Evolutionary conservation across 2,329 filamentous ascomycete genomes (phyloP).

Genomic region (Colletotrichum shisoi): DNA sequence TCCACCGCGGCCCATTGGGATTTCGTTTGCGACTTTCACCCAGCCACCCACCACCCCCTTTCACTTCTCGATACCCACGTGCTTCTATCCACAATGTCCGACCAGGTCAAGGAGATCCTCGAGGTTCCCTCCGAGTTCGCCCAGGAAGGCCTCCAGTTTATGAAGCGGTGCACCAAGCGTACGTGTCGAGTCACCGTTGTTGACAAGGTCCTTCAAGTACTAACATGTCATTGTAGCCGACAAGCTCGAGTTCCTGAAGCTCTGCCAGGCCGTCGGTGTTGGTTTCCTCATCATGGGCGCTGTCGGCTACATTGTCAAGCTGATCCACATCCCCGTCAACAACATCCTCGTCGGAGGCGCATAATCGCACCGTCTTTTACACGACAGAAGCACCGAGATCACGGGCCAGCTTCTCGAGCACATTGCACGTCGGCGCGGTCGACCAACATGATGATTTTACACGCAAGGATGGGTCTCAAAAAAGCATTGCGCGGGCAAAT

Average conservation of each 20-base stretch:
- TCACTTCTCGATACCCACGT: slow-evolving; percentile 30
- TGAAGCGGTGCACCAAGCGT: slow-evolving; percentile 70
- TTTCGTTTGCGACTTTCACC: slow-evolving; percentile 21
- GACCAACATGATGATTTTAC: slow-evolving; percentile 31
- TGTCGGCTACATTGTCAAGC: slow-evolving; percentile 74
- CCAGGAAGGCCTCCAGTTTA: slow-evolving; percentile 68
- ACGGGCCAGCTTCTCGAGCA: slow-evolving; percentile 23
- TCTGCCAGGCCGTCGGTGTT: slow-evolving; percentile 69
- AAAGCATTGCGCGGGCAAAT: slow-evolving; percentile 28
- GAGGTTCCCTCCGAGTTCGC: slow-evolving; percentile 73
- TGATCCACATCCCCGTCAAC: slow-evolving; percentile 76
- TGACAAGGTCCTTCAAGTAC: not conserved
- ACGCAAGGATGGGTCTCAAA: slow-evolving; percentile 30
- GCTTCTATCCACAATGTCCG: slow-evolving; percentile 61
- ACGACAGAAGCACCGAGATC: slow-evolving; percentile 20
- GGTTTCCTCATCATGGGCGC: slow-evolving; percentile 76
- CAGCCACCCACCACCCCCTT: not conserved
- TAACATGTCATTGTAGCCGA: slow-evolving; percentile 43
- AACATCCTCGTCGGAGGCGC: slow-evolving; percentile 73
- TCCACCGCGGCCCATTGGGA: slow-evolving; percentile 31
- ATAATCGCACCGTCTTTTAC: slow-evolving; percentile 48
- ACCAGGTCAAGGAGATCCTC: slow-evolving; percentile 74
- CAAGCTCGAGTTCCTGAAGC: slow-evolving; percentile 55
- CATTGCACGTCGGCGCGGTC: slow-evolving; percentile 14
- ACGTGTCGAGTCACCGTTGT: slow-evolving; percentile 48